These are phyloP conservation scores for Colletotrichum scovillei DNA, from an alignment of 2,329 filamentous ascomycete species.

Conservation along the genomic window DNA sequence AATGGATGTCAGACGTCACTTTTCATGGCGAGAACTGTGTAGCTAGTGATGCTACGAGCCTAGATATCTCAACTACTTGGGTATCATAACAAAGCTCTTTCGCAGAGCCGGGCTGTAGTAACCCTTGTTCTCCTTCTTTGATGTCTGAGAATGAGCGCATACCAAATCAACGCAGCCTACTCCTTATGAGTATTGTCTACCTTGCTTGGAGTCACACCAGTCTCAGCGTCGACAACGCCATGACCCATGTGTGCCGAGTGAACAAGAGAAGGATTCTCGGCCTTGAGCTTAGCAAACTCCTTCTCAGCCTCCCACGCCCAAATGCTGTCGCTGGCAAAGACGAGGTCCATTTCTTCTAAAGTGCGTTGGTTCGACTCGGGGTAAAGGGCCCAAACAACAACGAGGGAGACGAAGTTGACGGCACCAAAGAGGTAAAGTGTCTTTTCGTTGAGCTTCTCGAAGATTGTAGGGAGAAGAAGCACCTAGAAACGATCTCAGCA, in stretches of 20 bases:
- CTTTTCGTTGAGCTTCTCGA: constrained; percentile 73
- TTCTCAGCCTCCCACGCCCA: constrained; percentile 79
- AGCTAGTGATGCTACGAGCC: too few species aligned
- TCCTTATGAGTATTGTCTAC: not conserved
- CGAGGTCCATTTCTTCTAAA: constrained; percentile 79
- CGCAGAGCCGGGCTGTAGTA: too few species aligned
- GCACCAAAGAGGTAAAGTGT: constrained; percentile 80
- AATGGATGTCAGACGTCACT: too few species aligned
- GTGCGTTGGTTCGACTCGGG: constrained; percentile 81
- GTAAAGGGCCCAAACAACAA: constrained; percentile 79
- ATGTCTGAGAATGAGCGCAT: too few species aligned
- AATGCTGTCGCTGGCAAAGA: constrained; percentile 74
- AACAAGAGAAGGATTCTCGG: constrained; percentile 54
- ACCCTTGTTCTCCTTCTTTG: too few species aligned
- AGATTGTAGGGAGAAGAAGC: constrained; percentile 69
- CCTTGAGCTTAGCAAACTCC: constrained; percentile 71
- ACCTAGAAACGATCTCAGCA: constrained; percentile 36
- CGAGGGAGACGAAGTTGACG: constrained; percentile 73
- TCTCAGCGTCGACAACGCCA: constrained; percentile 38
- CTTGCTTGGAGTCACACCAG: constrained; percentile 21
- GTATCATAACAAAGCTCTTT: too few species aligned
- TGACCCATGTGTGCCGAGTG: constrained; percentile 45
- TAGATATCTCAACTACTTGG: too few species aligned
- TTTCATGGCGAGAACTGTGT: too few species aligned
- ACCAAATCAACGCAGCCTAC: not conserved